These are phyloP conservation scores for Kwoniella pini DNA, from an alignment of 768 basidiomycete species.

Conservation along the genomic window DNA sequence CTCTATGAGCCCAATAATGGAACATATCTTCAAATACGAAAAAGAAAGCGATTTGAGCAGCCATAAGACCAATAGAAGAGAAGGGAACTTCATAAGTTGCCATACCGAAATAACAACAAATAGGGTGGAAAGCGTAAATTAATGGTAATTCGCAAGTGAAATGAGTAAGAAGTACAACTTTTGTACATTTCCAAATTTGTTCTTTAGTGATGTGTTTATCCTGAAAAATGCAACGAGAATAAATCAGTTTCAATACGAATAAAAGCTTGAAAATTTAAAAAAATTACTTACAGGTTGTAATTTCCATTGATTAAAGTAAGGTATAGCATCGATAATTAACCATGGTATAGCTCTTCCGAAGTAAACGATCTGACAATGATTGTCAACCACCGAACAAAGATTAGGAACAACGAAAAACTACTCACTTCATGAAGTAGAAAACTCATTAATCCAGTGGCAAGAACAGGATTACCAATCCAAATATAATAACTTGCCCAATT, in stretches of 20 bases:
- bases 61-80: constrained; percentile 69
- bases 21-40: constrained; percentile 95
- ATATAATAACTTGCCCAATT: constrained; percentile 82
- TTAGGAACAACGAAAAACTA: not conserved
- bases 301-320: constrained; percentile 93
- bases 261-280: not conserved
- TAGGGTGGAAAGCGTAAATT: constrained; percentile 87
- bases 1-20: constrained; percentile 93
- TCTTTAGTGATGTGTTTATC: constrained; percentile 71
- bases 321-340: constrained; percentile 91
- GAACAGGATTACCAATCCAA: constrained; percentile 79
- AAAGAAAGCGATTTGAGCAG: constrained; percentile 78
- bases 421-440: constrained; percentile 92
- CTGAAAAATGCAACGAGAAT: constrained; percentile 21
- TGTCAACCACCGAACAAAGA: not conserved
- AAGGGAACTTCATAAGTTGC: constrained; percentile 90
- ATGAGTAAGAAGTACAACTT: constrained; percentile 88
- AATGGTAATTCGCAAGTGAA: constrained; percentile 92
- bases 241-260: constrained; percentile 8
- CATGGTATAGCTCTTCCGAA: constrained; percentile 90
- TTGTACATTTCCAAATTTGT: constrained; percentile 96
- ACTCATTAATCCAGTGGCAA: constrained; percentile 91
- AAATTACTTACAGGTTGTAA: constrained; percentile 66
- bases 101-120: constrained; percentile 86
- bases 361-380: constrained; percentile 72